Base-by-base conservation (phyloP, 805 yeast species). In the Kluyveromyces wickerhamii region DNA sequence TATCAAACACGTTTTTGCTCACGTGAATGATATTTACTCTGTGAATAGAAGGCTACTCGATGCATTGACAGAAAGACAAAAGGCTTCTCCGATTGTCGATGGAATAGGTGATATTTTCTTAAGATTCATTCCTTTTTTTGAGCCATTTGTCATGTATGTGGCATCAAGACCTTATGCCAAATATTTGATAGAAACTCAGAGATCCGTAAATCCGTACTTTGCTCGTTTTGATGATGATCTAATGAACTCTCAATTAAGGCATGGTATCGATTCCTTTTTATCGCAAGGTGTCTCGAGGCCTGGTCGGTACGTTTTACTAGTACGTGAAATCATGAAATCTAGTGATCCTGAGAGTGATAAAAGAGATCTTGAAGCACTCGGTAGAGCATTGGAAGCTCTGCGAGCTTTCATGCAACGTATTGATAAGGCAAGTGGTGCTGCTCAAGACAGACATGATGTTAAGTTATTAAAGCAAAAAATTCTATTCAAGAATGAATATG, bases 241-340 rank as follows among this genome's bases (percentile, higher is more conserved):
- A 72, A 95, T 50, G 84, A 87, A 60, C 75, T 89, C 62, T 14
- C 45, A 57, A 10, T 38, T 59, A 29, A 51, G 63, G 37, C 63
- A 59, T 38, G 96, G 94, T 59, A 77, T 92, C 35, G 83, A 89
- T 17, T 92, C 97, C 0, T 92, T 87, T 51, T 68, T 92, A 43
- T 85, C 95, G 5, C 94, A 89, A 52, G 96, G 97, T 34, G 88
- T 95, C 2, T 87, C 96, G 11, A 74, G 98, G 55, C 87, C 96
- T 21, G 97, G 96, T 7, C 69, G 97, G 45, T 92, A 92, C 60
- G 95, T 94, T 44, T 63, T 92, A 32, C 67, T 92, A 38, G 67
- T 89, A 15, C 79, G 74, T 38, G 92, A 89, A 31, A 83, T 92
- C 22, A 66, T 85, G 44, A 89, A 92, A 55, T 87, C 97, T 0